Evolutionary conservation across 2,329 filamentous ascomycete genomes (phyloP).

Genomic region (Fusarium nodosum): DNA sequence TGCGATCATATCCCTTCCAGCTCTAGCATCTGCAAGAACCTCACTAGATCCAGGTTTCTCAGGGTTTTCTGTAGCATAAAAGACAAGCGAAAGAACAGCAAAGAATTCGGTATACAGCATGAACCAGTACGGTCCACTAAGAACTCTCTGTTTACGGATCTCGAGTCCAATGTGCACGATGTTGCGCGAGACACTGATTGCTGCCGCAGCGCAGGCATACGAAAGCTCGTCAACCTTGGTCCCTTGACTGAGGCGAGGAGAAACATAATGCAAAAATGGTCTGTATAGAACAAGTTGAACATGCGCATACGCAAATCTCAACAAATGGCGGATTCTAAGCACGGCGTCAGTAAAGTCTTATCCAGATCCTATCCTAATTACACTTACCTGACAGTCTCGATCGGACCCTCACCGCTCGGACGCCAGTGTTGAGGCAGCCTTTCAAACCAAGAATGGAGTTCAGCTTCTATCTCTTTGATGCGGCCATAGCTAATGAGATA

Average conservation of each 20-base stretch:
- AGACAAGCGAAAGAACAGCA: conserved; percentile 82
- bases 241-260: conserved; percentile 69
- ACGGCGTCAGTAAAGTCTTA: conserved; percentile 18
- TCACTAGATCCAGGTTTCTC: conserved; percentile 81
- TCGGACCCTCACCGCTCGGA: conserved; percentile 81
- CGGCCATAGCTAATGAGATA: conserved; percentile 74
- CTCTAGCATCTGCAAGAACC: conserved; percentile 85
- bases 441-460: conserved; percentile 74
- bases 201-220: conserved; percentile 77
- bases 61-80: conserved; percentile 84
- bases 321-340: conserved; percentile 75
- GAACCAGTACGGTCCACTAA: conserved; percentile 90
- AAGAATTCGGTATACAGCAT: conserved; percentile 88
- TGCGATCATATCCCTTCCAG: conserved; percentile 85
- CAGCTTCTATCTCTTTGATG: conserved; percentile 74
- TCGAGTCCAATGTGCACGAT: conserved; percentile 85
- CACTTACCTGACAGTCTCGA: conserved; percentile 80
- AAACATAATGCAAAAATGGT: conserved; percentile 87
- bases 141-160: conserved; percentile 78
- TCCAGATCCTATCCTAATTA: not conserved
- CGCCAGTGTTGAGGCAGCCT: conserved; percentile 80
- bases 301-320: conserved; percentile 85
- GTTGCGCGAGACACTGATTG: conserved; percentile 74
- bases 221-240: conserved; percentile 79
- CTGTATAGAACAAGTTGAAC: conserved; percentile 87